Base-by-base conservation (phyloP, 306 rosid species). In the Styphnolobium japonicum region DNA sequence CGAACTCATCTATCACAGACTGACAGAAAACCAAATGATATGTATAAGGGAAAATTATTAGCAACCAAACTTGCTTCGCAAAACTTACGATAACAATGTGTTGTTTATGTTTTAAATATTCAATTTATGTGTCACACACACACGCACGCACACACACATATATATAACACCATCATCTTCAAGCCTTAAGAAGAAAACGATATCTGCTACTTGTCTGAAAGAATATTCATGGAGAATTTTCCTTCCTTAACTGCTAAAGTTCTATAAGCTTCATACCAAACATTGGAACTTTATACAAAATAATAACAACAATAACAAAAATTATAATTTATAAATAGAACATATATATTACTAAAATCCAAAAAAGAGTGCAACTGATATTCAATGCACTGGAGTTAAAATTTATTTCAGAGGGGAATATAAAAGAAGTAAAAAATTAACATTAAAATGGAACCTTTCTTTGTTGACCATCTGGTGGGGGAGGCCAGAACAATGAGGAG, bases 401-500 rank as follows among this genome's bases (percentile, higher is more conserved):
- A 42, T 3, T 60, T 31, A 33, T 16, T 18, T 31, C 33, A 71
- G 48, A 52, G 18, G 58, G 31, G 21, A 49, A 80, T 36, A 78
- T 5, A 1, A 7, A 36, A 12, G 16, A 39, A 53, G 45, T 7
- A 46, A 49, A 37, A 0, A 19, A 62, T 14, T 1, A 71, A 55
- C 31, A 56, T n/a, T 46, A 37, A 75, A 42, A 67, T 27, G 25
- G 8, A 51, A 93, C 98, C 97, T 93, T 88, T 62, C 89, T 82
- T 72, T 86, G 93, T 10, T 85, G 97, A 46, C 77, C 76, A 14
- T 91, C 93, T 56, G 74, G 92, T 4, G 98, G 98, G 23, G 98
- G 93, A 70, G 92, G 97, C 98, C 93, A 92, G 67, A 91, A 93
- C 85, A 93, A 80, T n/a, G 97, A 93, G 7, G 98, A 89, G 84